Conservation (phyloP, 805 yeast genomes). For the Wickerhamomyces pijperi region DNA sequence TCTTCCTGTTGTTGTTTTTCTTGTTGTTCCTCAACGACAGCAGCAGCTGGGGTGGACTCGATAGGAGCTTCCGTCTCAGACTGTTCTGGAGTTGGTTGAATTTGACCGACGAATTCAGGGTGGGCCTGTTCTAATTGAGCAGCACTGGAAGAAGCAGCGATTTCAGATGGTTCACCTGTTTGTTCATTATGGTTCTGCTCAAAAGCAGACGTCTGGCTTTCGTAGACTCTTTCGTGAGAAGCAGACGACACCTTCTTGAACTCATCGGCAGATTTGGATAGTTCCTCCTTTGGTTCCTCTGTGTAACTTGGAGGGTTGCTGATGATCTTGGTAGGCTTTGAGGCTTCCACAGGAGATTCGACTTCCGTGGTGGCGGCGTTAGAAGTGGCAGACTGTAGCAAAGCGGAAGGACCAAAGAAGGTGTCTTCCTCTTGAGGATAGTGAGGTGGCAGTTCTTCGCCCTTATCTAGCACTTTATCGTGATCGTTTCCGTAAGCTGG, state of each 20-base stretch:
- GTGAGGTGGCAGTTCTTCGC: constrained; percentile 62
- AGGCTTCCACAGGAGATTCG: constrained; percentile 1
- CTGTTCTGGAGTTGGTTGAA: neutral
- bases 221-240: constrained; percentile 17
- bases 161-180: no score
- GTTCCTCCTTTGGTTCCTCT: constrained; percentile 14
- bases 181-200: constrained; percentile 22
- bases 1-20: constrained; percentile 3
- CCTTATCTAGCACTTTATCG: constrained; percentile 55
- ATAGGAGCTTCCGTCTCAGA: neutral
- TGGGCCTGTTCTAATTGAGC: neutral
- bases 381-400: constrained; percentile 2
- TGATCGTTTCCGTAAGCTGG: constrained; percentile 32
- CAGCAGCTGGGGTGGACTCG: neutral
- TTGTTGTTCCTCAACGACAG: constrained; percentile 1
- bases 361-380: neutral
- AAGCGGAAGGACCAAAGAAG: constrained; percentile 40
- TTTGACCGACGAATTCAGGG: no score
- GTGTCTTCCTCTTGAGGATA: constrained; percentile 55
- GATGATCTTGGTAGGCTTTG: constrained; percentile 4
- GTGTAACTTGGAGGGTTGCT: constrained; percentile 17
- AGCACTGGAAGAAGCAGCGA: neutral
- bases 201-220: constrained; percentile 22
- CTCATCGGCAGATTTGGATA: constrained; percentile 3
- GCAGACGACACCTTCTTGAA: constrained; percentile 3